phyloP scores from a whole-genome alignment of 176 grass and related monocot species.

The Thalia dealbata region DNA sequence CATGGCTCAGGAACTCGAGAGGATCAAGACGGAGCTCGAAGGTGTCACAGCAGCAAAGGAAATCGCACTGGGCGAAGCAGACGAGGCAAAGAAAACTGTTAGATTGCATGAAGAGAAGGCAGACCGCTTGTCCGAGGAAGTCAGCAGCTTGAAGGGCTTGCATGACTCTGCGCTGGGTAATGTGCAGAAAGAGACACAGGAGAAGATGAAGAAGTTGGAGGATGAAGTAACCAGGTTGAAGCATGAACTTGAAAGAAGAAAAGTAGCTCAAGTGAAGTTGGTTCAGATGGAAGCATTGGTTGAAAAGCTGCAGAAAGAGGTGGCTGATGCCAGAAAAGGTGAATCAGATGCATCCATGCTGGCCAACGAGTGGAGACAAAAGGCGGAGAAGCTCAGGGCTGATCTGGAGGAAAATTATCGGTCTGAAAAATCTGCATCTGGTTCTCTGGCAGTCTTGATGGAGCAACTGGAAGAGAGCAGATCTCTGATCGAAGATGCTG shows the following conservation, averaged over 20 bases:
- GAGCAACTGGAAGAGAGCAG: slow-evolving; percentile 34
- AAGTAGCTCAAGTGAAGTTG: slow-evolving; percentile 40
- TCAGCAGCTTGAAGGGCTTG: slow-evolving; percentile 42
- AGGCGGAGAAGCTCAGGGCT: slow-evolving; percentile 40
- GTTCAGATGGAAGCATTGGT: slow-evolving; percentile 35
- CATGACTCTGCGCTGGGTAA: slow-evolving; percentile 54
- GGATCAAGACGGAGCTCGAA: slow-evolving; percentile 38
- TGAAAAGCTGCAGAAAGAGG: slow-evolving; percentile 41
- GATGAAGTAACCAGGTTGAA: slow-evolving; percentile 44
- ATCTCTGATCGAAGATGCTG: slow-evolving; percentile 44
- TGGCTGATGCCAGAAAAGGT: slow-evolving; percentile 46
- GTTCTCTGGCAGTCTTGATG: slow-evolving; percentile 35
- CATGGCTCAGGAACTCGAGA: slow-evolving; percentile 57
- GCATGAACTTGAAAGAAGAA: slow-evolving; percentile 50
- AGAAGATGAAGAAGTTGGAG: slow-evolving; percentile 46
- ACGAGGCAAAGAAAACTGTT: slow-evolving; percentile 60
- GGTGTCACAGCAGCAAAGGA: slow-evolving; percentile 51
- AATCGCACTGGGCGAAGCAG: slow-evolving; percentile 37
- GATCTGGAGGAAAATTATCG: slow-evolving; percentile 41
- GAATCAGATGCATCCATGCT: slow-evolving; percentile 32
- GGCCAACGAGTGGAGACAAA: slow-evolving; percentile 69
- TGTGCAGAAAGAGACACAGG: slow-evolving; percentile 43
- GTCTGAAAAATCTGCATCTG: slow-evolving; percentile 54
- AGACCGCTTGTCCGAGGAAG: slow-evolving; percentile 47
- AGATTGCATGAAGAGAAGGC: slow-evolving; percentile 59